phyloP scores from a whole-genome alignment of 2,329 filamentous ascomycete genomes.

The Rutstroemia sydowiana region DNA sequence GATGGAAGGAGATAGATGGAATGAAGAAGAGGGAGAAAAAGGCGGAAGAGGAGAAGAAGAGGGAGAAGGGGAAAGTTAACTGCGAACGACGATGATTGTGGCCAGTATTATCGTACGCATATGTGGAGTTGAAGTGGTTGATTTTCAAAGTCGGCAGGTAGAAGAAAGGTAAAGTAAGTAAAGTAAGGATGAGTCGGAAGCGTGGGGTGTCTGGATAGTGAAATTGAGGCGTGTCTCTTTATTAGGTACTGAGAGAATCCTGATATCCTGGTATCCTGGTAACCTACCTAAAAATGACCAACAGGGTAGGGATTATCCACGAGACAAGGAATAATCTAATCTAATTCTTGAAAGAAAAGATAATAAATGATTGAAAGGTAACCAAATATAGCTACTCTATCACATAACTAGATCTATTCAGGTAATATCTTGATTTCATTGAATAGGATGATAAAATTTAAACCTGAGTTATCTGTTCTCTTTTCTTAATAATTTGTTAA shows the following conservation, averaged over 20 bases:
- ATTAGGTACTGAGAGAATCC: too few species aligned
- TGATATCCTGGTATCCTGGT: too few species aligned
- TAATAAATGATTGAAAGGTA: too few species aligned
- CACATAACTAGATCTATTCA: too few species aligned
- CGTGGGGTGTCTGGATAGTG: conserved; percentile 2
- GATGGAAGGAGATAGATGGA: conserved; percentile 13
- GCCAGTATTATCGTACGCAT: conserved; percentile 23
- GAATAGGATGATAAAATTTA: neutral
- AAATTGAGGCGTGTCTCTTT: neutral
- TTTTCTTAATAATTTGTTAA: too few species aligned
- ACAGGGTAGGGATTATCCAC: too few species aligned
- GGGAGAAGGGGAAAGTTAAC: conserved; percentile 28
- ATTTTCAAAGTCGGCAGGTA: conserved; percentile 10
- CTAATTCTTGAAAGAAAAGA: too few species aligned
- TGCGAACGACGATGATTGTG: conserved; percentile 25
- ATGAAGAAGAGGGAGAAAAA: conserved; percentile 26
- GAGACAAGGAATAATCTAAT: too few species aligned
- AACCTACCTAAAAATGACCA: too few species aligned
- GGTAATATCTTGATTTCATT: neutral
- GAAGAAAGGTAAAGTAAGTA: conserved; percentile 1
- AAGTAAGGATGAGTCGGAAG: conserved; percentile 9
- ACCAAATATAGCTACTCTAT: too few species aligned
- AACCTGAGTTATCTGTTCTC: too few species aligned
- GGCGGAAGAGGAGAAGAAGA: conserved; percentile 29
- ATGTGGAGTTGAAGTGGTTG: conserved; percentile 7